These are phyloP conservation scores for Exophiala spinifera DNA, from an alignment of 2,329 filamentous ascomycete species.

Conservation along the genomic window DNA sequence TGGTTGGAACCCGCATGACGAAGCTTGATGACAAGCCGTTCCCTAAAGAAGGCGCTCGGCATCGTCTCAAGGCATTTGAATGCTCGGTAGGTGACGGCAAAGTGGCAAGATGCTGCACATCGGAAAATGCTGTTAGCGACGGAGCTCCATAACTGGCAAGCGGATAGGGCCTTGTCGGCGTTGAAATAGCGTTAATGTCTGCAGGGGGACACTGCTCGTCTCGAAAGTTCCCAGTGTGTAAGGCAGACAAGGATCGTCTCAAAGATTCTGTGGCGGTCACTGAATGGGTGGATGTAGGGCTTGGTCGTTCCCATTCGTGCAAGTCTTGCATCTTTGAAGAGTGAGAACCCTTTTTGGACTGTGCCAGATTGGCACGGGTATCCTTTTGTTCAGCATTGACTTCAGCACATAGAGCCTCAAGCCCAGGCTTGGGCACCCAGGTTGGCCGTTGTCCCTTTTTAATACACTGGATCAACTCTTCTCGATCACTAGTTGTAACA, in stretches of 20 bases:
- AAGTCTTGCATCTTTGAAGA: constrained; percentile 46
- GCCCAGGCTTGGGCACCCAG: constrained; percentile 64
- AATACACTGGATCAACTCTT: constrained; percentile 77
- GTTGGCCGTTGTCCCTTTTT: constrained; percentile 75
- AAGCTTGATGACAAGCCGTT: constrained; percentile 77
- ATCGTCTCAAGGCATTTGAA: constrained; percentile 12
- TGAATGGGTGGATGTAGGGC: constrained; percentile 54
- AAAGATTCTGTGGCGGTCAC: constrained; percentile 19
- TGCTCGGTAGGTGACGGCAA: background rate
- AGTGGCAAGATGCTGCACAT: constrained; percentile 31
- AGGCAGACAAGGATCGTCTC: constrained; percentile 68
- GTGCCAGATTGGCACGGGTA: constrained; percentile 34
- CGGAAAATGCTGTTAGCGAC: constrained; percentile 8
- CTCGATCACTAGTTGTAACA: constrained; percentile 53
- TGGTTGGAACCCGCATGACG: constrained; percentile 82
- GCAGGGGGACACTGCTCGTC: constrained; percentile 31
- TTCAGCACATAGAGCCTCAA: constrained; percentile 42
- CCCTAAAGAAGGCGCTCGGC: constrained; percentile 60
- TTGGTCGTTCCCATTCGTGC: background rate
- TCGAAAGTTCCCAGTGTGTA: constrained; percentile 62
- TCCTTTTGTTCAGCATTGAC: constrained; percentile 19
- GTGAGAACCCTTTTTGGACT: constrained; percentile 31
- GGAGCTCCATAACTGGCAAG: constrained; percentile 2
- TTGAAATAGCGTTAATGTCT: background rate
- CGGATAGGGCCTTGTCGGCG: background rate